phyloP scores from a whole-genome alignment of 2,329 filamentous ascomycete species.

The Pyricularia grisea region DNA sequence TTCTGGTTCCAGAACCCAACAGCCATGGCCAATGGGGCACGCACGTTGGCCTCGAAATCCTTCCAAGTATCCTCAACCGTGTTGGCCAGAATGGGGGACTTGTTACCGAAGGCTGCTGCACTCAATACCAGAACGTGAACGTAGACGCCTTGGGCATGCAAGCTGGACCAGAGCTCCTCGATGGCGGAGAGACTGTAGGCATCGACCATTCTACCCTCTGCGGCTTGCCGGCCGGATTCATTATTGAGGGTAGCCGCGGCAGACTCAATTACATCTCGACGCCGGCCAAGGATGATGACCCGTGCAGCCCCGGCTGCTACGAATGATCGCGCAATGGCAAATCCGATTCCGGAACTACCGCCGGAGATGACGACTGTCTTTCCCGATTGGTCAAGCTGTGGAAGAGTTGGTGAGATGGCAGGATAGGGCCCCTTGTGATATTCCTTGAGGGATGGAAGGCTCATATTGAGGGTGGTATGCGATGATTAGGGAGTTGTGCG shows the following conservation, averaged over 20 bases:
- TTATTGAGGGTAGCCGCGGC: slow-evolving; percentile 3
- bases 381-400: slow-evolving; percentile 9
- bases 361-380: slow-evolving; percentile 18
- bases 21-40: slow-evolving; percentile 9
- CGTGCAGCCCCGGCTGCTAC: slow-evolving; percentile 4
- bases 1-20: slow-evolving; percentile 11
- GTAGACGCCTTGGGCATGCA: background rate
- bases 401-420: slow-evolving; percentile 10
- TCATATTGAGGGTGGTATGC: background rate
- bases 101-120: slow-evolving; percentile 2
- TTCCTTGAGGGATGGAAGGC: background rate
- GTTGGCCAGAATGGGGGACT: slow-evolving; percentile 5
- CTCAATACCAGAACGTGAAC: slow-evolving; percentile 11
- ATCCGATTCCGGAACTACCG: slow-evolving; percentile 9
- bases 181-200: background rate
- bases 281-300: slow-evolving; percentile 9
- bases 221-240: background rate
- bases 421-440: background rate
- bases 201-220: background rate
- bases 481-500: background rate
- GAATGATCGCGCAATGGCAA: slow-evolving; percentile 9
- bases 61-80: slow-evolving; percentile 9
- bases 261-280: slow-evolving; percentile 2
- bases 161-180: slow-evolving; percentile 2
- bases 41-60: slow-evolving; percentile 12